Evolutionary conservation across 2,329 filamentous ascomycete species (phyloP), one percentile per base, ranked within the genome.

Genomic region (Aureobasidium subglaciale): DNA sequence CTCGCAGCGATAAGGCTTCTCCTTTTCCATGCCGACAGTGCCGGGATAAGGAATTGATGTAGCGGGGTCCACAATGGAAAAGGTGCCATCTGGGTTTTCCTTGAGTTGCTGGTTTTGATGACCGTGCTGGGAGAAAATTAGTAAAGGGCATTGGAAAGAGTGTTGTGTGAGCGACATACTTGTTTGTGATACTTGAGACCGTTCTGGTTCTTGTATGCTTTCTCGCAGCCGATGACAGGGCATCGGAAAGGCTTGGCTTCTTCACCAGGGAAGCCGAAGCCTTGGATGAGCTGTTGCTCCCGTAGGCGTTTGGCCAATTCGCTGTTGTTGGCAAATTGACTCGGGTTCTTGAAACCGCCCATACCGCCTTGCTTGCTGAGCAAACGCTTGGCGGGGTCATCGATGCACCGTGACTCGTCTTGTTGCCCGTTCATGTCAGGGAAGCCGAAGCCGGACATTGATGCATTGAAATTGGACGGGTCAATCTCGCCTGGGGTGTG

Each of bases 131-230:
- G 54, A 49, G 41, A 43, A 13, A 29, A 53, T 58, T 52, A 55
- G 40, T 20, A 15, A 25, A 49, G 13, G 5, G 10, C 13, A 45
- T n/a, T 25, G 55, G 59, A 74, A 76, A 64, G 15, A 42, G 24
- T n/a, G n/a, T 59, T 6, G 59, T 58, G 55, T 50, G 46, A 54
- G 64, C 63, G 66, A 75, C 79, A 72, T 74, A 82, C 80, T 67
- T 80, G 76, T 73, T 86, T 86, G 73, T 87, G 84, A 65, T 90
- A 99, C 82, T 97, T 99, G 56, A 99, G 78, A 48, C 93, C 93
- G 64, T 99, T 99, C 70, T 97, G 93, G 71, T 99, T 99, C 79
- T 99, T 99, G 76, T 99, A 99, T 0, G 93, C 92, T 78, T 99
- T 99, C 71, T 97, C 93, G 67, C 93, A 99, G 5, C 93, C 93